These are phyloP conservation scores for Astraeus odoratus DNA, from an alignment of 768 basidiomycete genomes.

Conservation along the genomic window DNA sequence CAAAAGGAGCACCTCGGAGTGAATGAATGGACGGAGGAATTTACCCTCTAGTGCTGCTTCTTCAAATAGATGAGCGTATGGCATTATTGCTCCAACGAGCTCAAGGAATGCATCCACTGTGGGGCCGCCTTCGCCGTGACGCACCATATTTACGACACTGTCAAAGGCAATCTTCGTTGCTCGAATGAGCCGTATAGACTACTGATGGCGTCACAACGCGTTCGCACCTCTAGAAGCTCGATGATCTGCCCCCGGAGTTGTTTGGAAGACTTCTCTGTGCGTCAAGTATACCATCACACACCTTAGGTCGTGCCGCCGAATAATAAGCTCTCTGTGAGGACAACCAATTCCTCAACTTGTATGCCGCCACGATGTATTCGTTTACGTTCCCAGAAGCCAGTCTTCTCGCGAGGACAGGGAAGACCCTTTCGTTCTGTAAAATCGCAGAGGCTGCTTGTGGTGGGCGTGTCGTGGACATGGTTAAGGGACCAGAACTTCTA, in stretches of 20 bases:
- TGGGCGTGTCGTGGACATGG: too few species aligned
- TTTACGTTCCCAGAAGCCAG: constrained; percentile 24
- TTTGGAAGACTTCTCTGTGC: constrained; percentile 4
- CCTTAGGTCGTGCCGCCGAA: constrained; percentile 40
- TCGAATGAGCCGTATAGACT: constrained; percentile 7
- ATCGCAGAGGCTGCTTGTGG: too few species aligned
- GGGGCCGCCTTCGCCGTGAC: constrained; percentile 2
- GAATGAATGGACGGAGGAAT: neutral
- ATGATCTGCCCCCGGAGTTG: constrained; percentile 36
- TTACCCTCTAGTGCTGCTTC: constrained; percentile 20
- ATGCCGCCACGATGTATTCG: constrained; percentile 17
- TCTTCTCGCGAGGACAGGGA: constrained; percentile 28
- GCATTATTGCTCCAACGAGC: constrained; percentile 16
- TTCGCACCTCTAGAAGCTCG: constrained; percentile 40
- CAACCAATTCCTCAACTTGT: constrained; percentile 41
- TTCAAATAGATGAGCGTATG: constrained; percentile 14
- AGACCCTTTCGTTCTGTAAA: constrained; percentile 30
- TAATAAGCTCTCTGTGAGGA: constrained; percentile 47
- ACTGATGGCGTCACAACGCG: constrained; percentile 14
- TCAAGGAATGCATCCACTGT: constrained; percentile 8
- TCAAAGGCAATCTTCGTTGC: constrained; percentile 15
- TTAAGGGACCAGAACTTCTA: too few species aligned
- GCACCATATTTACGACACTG: constrained; percentile 10
- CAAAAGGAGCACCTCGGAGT: neutral
- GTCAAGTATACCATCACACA: constrained; percentile 17